Percentiles rank a stretch among this genome's conserved stretches.
These are phyloP conservation scores for Coemansia sp. DNA, from an alignment of 192 early-diverging fungal species.

Conservation along the genomic window DNA sequence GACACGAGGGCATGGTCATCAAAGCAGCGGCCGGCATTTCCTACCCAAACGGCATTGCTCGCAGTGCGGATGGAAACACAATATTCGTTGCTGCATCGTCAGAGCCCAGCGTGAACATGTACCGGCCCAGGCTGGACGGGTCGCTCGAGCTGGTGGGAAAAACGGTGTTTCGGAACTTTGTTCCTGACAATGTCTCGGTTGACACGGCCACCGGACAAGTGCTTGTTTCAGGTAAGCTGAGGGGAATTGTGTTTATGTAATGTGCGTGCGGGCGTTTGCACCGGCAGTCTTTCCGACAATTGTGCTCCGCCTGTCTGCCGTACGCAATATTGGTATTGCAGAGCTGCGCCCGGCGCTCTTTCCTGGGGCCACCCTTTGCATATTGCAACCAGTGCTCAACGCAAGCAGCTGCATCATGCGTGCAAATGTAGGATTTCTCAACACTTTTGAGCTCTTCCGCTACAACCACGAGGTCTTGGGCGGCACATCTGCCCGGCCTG, in stretches of 20 bases:
- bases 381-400: too few relatives aligned
- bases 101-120: slow-evolving; percentile 37
- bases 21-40: slow-evolving; percentile 21
- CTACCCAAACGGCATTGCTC: slow-evolving; percentile 45
- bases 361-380: too few relatives aligned
- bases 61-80: slow-evolving; percentile 18
- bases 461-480: slow-evolving; percentile 40
- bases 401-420: too few relatives aligned
- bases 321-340: too few relatives aligned
- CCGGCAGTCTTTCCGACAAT: too few relatives aligned
- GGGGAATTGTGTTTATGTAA: not conserved
- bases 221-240: slow-evolving; percentile 44
- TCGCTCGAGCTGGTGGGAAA: slow-evolving; percentile 21
- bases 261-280: too few relatives aligned
- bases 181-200: slow-evolving; percentile 49
- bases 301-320: not conserved
- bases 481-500: slow-evolving; percentile 35
- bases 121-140: slow-evolving; percentile 17
- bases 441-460: slow-evolving; percentile 44
- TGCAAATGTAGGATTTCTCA: slow-evolving; percentile 37
- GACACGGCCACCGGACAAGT: slow-evolving; percentile 35
- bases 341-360: too few relatives aligned
- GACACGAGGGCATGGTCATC: slow-evolving; percentile 15
- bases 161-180: slow-evolving; percentile 28
- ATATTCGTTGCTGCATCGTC: slow-evolving; percentile 41